phyloP scores from a whole-genome alignment of 1,139 yeast genomes.

The Candida glucosophila region DNA sequence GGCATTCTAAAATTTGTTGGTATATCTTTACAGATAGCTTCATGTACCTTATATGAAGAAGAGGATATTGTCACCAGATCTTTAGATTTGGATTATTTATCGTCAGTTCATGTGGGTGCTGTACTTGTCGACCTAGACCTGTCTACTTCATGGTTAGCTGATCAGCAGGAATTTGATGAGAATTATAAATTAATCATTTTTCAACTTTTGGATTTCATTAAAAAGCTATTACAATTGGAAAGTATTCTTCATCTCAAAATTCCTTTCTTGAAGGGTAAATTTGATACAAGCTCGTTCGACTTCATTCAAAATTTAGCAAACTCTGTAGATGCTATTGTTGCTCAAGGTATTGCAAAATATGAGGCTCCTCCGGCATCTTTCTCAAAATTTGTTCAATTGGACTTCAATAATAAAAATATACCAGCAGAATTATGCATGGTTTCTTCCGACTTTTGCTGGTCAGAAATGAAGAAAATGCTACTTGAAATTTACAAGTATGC shows the following conservation, averaged over 20 bases:
- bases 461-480: slow-evolving; percentile 27
- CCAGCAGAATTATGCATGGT: slow-evolving; percentile 33
- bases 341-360: slow-evolving; percentile 3
- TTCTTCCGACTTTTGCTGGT: slow-evolving; percentile 16
- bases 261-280: slow-evolving; percentile 4
- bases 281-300: no score
- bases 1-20: slow-evolving; percentile 49
- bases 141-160: slow-evolving; percentile 3
- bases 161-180: not conserved
- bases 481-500: slow-evolving; percentile 19
- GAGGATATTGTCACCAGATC: slow-evolving; percentile 63
- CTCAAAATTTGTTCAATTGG: slow-evolving; percentile 44
- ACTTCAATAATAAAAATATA: slow-evolving; percentile 51
- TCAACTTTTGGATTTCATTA: slow-evolving; percentile 1
- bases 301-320: slow-evolving; percentile 2
- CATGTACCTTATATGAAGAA: slow-evolving; percentile 64
- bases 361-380: slow-evolving; percentile 22
- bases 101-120: slow-evolving; percentile 14
- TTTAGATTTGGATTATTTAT: slow-evolving; percentile 41
- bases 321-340: slow-evolving; percentile 5
- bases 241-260: slow-evolving; percentile 3
- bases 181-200: slow-evolving; percentile 1
- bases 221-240: not conserved
- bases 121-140: slow-evolving; percentile 15
- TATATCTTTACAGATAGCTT: slow-evolving; percentile 38